Base-by-base conservation (phyloP, 192 early-diverging fungal species). In the Funneliformis geosporum region DNA sequence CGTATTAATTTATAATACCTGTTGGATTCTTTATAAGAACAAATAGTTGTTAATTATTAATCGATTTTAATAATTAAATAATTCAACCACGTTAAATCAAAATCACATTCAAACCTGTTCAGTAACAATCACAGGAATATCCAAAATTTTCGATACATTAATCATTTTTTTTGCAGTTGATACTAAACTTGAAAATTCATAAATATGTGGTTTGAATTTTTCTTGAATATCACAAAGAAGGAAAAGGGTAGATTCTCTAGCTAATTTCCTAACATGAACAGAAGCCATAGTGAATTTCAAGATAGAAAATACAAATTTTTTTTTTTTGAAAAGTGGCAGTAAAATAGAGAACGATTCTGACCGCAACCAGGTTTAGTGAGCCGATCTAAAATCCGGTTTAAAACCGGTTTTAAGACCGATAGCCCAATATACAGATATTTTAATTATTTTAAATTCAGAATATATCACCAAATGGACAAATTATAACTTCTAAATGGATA, bases 151-250 rank as follows among this genome's bases (percentile, higher is more conserved):
- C 64, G 93, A 83, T 6, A 92, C 93, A 43, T 85, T 85, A 75
- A 94, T 91, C 95, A 98, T 95, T 84, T 99, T 99, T 43, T 89
- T 80, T 4, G 96, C 92, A 16, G 94, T 95, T 44, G 90, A 89
- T 44, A 97, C 90, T 43, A 99, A 84, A 23, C 91, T 90, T 14
- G 89, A 89, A 80, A 94, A 97, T 43, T 93, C 90, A 86, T 93
- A 92, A 82, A 98, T 97, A 61, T 88, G 87, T 2, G 86, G 71
- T 46, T 90, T 88, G 83, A 94, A 95, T 73, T 86, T 85, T 65
- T 95, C 93, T 86, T 99, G 98, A 68, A 99, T 89, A 81, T 99
- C 96, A 84, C 98, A 99, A 25, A 98, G 83, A 78, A 99, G 93
- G 80, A 99, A 94, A 38, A 93, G 95, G 1, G 95, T 95, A 33